Evolutionary conservation across 2,329 filamentous ascomycete genomes (phyloP).

Genomic region (Pestalotiopsis sp.): DNA sequence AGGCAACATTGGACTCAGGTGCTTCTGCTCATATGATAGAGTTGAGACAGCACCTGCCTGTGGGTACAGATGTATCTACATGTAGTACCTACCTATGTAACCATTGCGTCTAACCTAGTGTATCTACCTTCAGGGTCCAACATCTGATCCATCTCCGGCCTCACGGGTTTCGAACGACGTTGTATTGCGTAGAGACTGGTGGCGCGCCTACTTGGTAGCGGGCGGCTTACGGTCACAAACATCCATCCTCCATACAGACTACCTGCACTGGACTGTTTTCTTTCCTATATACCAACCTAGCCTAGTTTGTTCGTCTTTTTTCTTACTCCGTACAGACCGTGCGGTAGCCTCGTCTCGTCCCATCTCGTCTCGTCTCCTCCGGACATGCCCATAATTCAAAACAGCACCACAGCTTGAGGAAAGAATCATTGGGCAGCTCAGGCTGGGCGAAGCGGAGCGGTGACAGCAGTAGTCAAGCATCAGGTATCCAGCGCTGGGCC

Average conservation of each 20-base stretch:
- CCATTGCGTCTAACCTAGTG: background rate
- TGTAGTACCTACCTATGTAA: background rate
- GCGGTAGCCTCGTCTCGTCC: background rate
- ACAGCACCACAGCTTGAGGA: background rate
- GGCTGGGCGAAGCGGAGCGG: slow-evolving; percentile 1
- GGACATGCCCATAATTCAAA: background rate
- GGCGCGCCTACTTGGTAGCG: too few species aligned
- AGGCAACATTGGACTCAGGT: background rate
- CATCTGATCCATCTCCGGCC: too few species aligned
- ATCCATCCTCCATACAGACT: background rate
- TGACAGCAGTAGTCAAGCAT: background rate
- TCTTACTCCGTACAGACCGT: background rate
- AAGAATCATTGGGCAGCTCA: background rate
- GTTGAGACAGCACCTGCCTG: background rate
- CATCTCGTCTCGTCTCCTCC: background rate
- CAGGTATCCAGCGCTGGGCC: background rate
- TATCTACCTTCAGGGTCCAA: background rate
- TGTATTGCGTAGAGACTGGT: too few species aligned
- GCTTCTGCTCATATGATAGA: background rate
- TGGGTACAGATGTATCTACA: background rate
- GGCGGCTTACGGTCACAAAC: too few species aligned
- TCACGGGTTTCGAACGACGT: too few species aligned
- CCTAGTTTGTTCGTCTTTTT: background rate
- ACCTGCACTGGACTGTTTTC: background rate
- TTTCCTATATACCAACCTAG: background rate